Conservation (phyloP, 352 stramenopile genomes). For the Blastocystis sp. region DNA sequence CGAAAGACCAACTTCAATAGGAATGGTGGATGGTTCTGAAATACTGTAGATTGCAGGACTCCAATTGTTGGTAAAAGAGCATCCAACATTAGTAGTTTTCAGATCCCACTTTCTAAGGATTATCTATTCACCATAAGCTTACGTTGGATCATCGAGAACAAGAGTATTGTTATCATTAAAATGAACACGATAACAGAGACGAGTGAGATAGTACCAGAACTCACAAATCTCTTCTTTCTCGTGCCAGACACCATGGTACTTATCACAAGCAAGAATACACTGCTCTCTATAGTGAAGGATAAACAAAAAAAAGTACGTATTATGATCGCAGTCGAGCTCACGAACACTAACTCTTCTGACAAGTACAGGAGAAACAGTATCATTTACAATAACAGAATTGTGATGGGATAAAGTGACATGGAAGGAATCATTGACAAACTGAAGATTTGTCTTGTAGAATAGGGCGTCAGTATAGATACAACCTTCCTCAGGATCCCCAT, state of each 20-base stretch:
- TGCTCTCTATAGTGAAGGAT: neutral
- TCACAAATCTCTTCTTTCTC: neutral
- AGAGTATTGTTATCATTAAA: conserved; percentile 6
- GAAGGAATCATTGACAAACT: neutral
- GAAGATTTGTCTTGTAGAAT: neutral
- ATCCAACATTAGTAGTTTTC: neutral
- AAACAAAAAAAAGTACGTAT: neutral
- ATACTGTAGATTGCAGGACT: neutral
- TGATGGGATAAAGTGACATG: neutral
- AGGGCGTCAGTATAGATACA: neutral
- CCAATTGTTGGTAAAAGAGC: conserved; percentile 1
- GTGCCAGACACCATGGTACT: conserved; percentile 1
- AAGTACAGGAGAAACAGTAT: neutral
- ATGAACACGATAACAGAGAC: conserved; percentile 13
- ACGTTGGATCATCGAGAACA: neutral
- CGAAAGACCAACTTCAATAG: neutral
- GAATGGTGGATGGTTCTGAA: neutral
- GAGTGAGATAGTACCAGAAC: neutral
- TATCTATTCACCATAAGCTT: neutral
- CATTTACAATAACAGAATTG: neutral
- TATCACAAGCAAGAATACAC: neutral
- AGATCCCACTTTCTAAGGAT: conserved; percentile 24
- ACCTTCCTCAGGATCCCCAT: conserved; percentile 50
- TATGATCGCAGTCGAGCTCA: conserved; percentile 9
- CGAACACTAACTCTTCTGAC: neutral